phyloP scores from a whole-genome alignment of 2,329 filamentous ascomycete species.

The Xylariomycetidae sp. region DNA sequence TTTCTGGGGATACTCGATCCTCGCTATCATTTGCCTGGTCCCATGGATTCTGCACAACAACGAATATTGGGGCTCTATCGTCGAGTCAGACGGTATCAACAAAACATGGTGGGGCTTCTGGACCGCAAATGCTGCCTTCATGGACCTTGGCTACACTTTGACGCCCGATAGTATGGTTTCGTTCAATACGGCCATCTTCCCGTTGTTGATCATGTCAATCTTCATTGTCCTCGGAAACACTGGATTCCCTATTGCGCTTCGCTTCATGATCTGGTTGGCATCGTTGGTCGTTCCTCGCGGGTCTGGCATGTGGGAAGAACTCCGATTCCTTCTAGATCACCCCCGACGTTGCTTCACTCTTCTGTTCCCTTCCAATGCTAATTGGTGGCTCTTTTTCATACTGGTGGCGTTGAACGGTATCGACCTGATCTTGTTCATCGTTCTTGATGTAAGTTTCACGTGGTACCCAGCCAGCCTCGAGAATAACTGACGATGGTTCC shows the following conservation, averaged over 20 bases:
- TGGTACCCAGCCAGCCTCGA: not conserved
- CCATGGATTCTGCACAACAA: constrained; percentile 71
- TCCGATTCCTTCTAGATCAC: constrained; percentile 87
- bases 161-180: constrained; percentile 92
- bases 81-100: constrained; percentile 56
- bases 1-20: constrained; percentile 74
- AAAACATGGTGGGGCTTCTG: constrained; percentile 90
- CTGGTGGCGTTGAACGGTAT: constrained; percentile 74
- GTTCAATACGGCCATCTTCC: constrained; percentile 71
- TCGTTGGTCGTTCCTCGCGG: constrained; percentile 59
- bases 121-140: constrained; percentile 82
- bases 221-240: constrained; percentile 94
- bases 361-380: constrained; percentile 82
- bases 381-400: constrained; percentile 93
- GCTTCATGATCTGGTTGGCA: constrained; percentile 81
- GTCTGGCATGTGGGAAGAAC: constrained; percentile 78
- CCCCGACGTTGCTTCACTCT: constrained; percentile 94
- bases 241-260: constrained; percentile 89
- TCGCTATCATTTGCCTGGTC: constrained; percentile 66
- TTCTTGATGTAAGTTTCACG: constrained; percentile 67
- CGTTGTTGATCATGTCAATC: constrained; percentile 72
- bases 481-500: constrained; percentile 9
- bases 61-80: constrained; percentile 55
- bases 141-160: constrained; percentile 88
- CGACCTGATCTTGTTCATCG: constrained; percentile 85